These are phyloP conservation scores for Aspergillus coremiiformis DNA, from an alignment of 495 filamentous ascomycete species.

Conservation along the genomic window DNA sequence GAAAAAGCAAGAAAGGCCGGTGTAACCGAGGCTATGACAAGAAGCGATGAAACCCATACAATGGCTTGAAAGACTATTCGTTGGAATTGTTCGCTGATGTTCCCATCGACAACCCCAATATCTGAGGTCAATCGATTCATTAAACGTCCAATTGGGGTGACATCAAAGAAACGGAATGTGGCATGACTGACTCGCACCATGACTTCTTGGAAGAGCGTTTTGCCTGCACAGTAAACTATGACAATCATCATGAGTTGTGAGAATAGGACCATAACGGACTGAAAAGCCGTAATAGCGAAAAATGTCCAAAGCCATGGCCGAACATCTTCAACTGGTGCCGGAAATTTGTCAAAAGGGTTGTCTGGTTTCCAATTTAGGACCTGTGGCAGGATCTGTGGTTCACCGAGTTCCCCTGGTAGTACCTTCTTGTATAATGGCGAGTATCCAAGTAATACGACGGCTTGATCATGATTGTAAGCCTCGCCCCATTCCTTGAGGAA, in stretches of 20 bases:
- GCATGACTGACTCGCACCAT: conserved; percentile 64
- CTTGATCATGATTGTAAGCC: conserved; percentile 52
- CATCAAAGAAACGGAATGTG: conserved; percentile 81
- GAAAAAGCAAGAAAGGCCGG: conserved; percentile 68
- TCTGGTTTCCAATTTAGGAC: conserved; percentile 18
- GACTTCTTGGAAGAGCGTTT: conserved; percentile 58
- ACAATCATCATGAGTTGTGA: conserved; percentile 55
- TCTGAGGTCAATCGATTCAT: conserved; percentile 86
- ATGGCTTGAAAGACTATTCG: conserved; percentile 56
- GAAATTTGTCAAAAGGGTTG: conserved; percentile 49
- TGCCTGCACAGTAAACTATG: conserved; percentile 69
- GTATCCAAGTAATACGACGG: conserved; percentile 9
- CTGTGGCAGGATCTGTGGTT: conserved; percentile 2
- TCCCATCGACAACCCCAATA: conserved; percentile 74
- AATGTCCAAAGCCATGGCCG: conserved; percentile 67
- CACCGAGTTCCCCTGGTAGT: background rate
- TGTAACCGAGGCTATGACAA: conserved; percentile 68
- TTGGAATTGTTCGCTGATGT: conserved; percentile 63
- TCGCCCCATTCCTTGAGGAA: conserved; percentile 84
- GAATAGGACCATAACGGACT: conserved; percentile 47
- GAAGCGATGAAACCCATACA: conserved; percentile 60
- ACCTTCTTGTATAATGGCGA: background rate
- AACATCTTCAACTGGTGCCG: conserved; percentile 58
- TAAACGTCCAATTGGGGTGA: conserved; percentile 72
- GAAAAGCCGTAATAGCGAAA: conserved; percentile 49